Conservation (phyloP, 2,329 filamentous ascomycete species). For the Nigrospora oryzae region DNA sequence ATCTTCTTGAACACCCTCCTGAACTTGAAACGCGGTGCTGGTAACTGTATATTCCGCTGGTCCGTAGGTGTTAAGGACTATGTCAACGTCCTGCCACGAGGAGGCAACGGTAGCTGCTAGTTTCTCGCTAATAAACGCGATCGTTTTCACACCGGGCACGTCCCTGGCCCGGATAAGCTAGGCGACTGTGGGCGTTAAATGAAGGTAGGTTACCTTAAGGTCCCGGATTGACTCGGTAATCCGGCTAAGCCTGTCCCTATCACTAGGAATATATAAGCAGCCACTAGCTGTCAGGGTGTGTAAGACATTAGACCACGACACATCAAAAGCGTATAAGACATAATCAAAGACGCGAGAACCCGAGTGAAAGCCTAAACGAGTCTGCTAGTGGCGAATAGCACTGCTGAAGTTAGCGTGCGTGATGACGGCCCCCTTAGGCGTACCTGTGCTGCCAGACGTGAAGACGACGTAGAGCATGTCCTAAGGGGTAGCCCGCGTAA, state of each 20-base stretch:
- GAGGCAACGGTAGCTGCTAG: no score
- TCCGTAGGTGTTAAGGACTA: neutral
- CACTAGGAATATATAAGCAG: conserved; percentile 20
- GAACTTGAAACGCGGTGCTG: neutral
- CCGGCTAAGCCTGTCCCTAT: neutral
- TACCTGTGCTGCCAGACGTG: neutral
- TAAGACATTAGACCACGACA: conserved; percentile 25
- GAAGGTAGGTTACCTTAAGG: neutral
- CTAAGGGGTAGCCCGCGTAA: neutral
- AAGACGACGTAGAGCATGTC: neutral
- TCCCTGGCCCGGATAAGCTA: neutral
- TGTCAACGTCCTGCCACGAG: neutral
- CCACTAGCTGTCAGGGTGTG: conserved; percentile 17
- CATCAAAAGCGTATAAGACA: conserved; percentile 26
- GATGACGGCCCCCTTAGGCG: conserved; percentile 1
- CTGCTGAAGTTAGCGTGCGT: conserved; percentile 7
- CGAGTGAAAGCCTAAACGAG: conserved; percentile 3
- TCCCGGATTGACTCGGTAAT: neutral
- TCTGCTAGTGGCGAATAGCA: conserved; percentile 6
- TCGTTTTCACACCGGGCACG: neutral
- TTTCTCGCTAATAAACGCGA: no score
- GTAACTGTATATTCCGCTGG: neutral
- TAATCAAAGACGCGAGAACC: conserved; percentile 11
- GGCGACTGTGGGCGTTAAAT: neutral
- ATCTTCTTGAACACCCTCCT: neutral